Evolutionary conservation across 2,329 filamentous ascomycete species (phyloP).

Genomic region (Epichloe baconii): DNA sequence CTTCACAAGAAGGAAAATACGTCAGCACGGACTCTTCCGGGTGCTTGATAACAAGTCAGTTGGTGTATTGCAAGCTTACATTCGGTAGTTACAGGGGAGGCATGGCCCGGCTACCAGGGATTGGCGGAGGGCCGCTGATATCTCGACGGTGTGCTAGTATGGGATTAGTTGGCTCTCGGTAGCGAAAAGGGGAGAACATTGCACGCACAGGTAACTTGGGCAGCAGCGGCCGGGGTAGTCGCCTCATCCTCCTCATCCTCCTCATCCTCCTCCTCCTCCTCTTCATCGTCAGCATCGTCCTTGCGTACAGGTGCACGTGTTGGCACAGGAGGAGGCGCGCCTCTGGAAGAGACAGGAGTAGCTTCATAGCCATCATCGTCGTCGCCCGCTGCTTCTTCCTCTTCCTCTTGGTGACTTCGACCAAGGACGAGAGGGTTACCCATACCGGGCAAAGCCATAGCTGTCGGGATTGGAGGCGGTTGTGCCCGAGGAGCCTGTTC

Average conservation of each 20-base stretch:
- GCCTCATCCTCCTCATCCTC: constrained; percentile 19
- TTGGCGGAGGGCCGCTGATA: constrained; percentile 26
- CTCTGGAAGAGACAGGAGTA: constrained; percentile 11
- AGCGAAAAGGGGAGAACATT: background rate
- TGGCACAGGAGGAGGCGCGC: constrained; percentile 18
- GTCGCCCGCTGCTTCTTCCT: constrained; percentile 11
- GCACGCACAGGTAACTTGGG: constrained; percentile 10
- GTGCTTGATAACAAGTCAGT: background rate
- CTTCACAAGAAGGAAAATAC: constrained; percentile 25
- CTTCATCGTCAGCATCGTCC: constrained; percentile 14
- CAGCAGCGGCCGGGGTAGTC: constrained; percentile 20
- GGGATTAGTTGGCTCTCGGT: constrained; percentile 13
- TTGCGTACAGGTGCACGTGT: constrained; percentile 7
- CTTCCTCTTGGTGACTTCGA: constrained; percentile 23
- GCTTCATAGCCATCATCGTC: background rate
- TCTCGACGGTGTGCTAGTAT: constrained; percentile 21
- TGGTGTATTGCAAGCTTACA: constrained; percentile 31
- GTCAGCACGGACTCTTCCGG: background rate
- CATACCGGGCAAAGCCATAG: constrained; percentile 63
- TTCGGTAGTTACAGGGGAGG: constrained; percentile 47
- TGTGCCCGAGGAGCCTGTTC: constrained; percentile 25
- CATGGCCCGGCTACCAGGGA: constrained; percentile 37
- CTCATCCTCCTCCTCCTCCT: constrained; percentile 24
- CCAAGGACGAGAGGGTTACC: constrained; percentile 38
- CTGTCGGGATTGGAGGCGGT: constrained; percentile 43